Evolutionary conservation across 768 basidiomycete genomes (phyloP), one percentile per base, ranked within the genome.

Genomic region (Calocera viscosa): DNA sequence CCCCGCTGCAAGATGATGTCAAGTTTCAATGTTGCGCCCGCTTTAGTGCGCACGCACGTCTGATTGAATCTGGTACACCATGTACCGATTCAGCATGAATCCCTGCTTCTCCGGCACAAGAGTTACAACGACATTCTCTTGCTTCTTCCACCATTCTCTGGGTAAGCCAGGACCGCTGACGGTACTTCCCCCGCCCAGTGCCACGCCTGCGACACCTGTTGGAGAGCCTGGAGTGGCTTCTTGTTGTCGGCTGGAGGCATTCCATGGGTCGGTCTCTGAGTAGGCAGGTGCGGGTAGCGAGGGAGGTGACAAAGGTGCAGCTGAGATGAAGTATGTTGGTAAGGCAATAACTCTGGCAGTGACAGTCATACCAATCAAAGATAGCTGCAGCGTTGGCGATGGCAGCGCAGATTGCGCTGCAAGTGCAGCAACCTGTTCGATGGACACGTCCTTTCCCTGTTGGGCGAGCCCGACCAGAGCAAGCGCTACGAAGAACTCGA

Each of bases 401-500:
- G 90, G 91, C 7, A 93, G 81, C 14, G 83, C 84, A 74, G 92
- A 88, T 75, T 89, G 86, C 19, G 86, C 83, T 0, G 89, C 89
- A 34, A 90, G 78, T 7, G 84, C 82, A 24, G 90, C 89, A 38
- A 92, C 82, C 79, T 86, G 88, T 73, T 92, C 90, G 49, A 92
- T 84, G 16, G 5, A 71, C 77, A 28, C 66, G 89, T 90, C 90
- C 82, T 87, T 86, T 2, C 85, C 87, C 3, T 84, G 78, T 76
- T 97, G 94, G 3, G 90, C 91, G 2, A 95, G 79, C 1, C 91
- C 90, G 49, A 90, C 91, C 16, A 97, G 80, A 12, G 90, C 91
- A 28, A 97, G 77, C 11, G 92, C 90, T 12, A 94, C 90, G 74
- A 90, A 94, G 79, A 95, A 94, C 73, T 97, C 94, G 67, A 88